phyloP scores from a whole-genome alignment of 345 rosid species.

The Trapa incisa region DNA sequence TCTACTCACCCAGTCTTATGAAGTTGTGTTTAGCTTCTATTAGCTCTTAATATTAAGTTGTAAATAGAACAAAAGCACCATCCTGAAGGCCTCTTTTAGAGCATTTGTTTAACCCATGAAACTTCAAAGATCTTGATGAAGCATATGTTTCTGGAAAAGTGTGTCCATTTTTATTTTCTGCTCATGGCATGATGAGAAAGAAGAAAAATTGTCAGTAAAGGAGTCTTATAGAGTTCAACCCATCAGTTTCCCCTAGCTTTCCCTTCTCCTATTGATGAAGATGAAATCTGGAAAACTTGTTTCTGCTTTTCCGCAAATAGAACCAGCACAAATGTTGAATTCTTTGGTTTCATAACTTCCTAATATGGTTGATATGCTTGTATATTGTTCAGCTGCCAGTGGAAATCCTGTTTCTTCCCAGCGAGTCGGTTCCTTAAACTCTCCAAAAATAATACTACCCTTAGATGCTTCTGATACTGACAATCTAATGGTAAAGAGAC shows the following conservation, averaged over 20 bases:
- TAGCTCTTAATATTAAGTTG: not conserved
- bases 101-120: not conserved
- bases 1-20: not conserved
- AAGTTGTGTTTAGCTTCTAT: not conserved
- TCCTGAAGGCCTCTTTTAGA: no score
- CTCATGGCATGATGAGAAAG: not conserved
- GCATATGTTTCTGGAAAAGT: not conserved
- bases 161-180: not conserved
- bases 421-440: slow-evolving; percentile 28
- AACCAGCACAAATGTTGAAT: not conserved
- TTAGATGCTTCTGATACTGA: slow-evolving; percentile 22
- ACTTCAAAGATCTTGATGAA: not conserved
- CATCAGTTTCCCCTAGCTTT: not conserved
- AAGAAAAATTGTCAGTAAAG: not conserved
- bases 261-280: not conserved
- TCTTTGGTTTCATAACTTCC: not conserved
- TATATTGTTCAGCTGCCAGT: slow-evolving; percentile 40
- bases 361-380: not conserved
- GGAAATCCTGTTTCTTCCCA: slow-evolving; percentile 47
- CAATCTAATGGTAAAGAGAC: slow-evolving; percentile 25
- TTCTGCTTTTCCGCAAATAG: not conserved
- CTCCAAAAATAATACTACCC: slow-evolving; percentile 26
- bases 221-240: not conserved
- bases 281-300: not conserved
- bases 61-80: not conserved